Evolutionary conservation across 202 grass and related monocot species (phyloP), one percentile per base, ranked within the genome.

Genomic region (Saccharum hybrid): DNA sequence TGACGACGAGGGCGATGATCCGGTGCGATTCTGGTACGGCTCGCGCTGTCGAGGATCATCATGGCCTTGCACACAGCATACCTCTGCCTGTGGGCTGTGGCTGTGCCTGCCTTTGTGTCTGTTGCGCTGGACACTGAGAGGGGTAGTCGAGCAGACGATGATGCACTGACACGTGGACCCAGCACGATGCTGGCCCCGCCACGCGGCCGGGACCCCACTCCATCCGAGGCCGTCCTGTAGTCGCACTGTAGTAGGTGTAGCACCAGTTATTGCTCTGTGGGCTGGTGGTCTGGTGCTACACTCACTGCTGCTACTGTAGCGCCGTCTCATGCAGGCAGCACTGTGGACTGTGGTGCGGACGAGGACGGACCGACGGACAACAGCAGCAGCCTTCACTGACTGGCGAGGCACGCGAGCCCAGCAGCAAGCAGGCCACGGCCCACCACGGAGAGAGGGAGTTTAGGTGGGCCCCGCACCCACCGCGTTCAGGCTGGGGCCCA

Each of bases 401-500:
- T 39, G 36, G 34, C 10, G 0, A 45, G 42, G 42, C 42, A 48
- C 45, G 45, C 45, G 49, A 52, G 54, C 54, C 54, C 54, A 59
- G 19, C 54, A 59, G 45, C 77, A 8, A 34, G 18, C 30, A 82
- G 80, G 23, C 80, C 52, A 37, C 65, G 26, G 78, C 78, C 65
- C 78, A 48, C 19, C 41, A 34, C 10, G 26, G 21, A 26, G 26
- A 1, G 31, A 21, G 7, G 2, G 14, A 15, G 13, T 13, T 13
- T 2, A 69, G 19, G 38, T 41, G 66, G 37, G 37, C 3, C 3
- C 66, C 66, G 36, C 34, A 2, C 8, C 6, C 15, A 9, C 15
- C 13, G 31, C 26, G 13, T 13, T 33, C 10, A 6, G 23, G 34
- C 21, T 54, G 43, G 43, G 63, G 30, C 63, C 63, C 33, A 15